Evolutionary conservation across 805 yeast species (phyloP), one percentile per base, ranked within the genome.

Genomic region (Spencermartinsiella europaea): DNA sequence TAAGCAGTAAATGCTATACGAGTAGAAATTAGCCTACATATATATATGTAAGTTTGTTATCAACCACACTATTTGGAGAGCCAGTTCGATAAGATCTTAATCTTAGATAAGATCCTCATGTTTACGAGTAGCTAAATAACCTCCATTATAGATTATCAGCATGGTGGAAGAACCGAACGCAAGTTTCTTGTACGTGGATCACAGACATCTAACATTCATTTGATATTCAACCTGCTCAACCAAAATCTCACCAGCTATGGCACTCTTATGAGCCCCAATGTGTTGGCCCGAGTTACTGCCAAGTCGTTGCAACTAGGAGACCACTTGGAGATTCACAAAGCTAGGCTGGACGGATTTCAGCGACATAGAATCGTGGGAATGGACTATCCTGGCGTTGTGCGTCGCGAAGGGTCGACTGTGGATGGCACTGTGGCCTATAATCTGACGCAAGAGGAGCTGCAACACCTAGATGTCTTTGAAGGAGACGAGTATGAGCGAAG

Each of bases 391-490:
- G 59, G 50, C 2, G 54, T 47, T 27, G 44, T 46, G 33, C 37
- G 27, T 7, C 16, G 14, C 3, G 36, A 21, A 5, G 45, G 35
- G 3, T 40, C 35, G 17, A 14, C 21, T n/a, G 60, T 57, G 2
- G 10, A 27, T 4, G 62, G 62, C 1, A 43, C 47, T 8, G 47
- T 58, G 1, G 56, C 49, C 8, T 49, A 49, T 31, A 46, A 49
- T 14, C 37, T 58, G 7, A 46, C 49, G 10, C 44, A 17, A 1
- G 47, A 34, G 8, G 55, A 57, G 20, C n/a, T 58, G 14, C 17
- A 28, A 5, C 49, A 46, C 22, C 40, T 58, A 20, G 63, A 59
- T 42, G 21, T 47, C 31, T 59, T 59, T 46, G 63, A 59, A 46
- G 62, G 62, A 10, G 55, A 47, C 28, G 58, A 58, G 22, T 59